These are phyloP conservation scores for Mortierella sp. DNA, from an alignment of 371 early-diverging fungal species.

Conservation along the genomic window DNA sequence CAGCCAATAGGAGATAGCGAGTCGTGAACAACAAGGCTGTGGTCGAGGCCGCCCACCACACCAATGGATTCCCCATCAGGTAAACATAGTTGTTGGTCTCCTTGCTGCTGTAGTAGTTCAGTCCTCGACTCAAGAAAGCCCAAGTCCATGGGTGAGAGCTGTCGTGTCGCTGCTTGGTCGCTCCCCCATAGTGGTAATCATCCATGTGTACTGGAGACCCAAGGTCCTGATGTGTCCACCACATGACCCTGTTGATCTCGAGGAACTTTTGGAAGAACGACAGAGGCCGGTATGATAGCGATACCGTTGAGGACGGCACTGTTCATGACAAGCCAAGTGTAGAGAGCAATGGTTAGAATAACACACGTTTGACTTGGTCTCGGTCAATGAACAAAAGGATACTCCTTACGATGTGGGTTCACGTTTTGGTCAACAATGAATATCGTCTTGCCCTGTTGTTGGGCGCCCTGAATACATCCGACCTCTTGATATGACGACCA, in stretches of 20 bases:
- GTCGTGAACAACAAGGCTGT: slow-evolving; percentile 68
- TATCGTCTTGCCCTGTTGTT: slow-evolving; percentile 36
- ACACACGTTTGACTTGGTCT: not conserved
- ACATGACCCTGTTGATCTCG: slow-evolving; percentile 92
- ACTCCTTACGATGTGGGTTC: slow-evolving; percentile 24
- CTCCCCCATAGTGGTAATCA: not conserved
- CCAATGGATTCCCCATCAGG: slow-evolving; percentile 94
- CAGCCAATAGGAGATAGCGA: slow-evolving; percentile 56
- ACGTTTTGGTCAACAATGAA: slow-evolving; percentile 40
- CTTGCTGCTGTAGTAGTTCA: slow-evolving; percentile 90
- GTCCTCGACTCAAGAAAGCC: slow-evolving; percentile 87
- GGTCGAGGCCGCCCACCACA: slow-evolving; percentile 86
- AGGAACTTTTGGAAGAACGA: slow-evolving; percentile 85
- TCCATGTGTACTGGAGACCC: slow-evolving; percentile 34
- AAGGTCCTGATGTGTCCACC: slow-evolving; percentile 87
- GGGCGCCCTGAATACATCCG: slow-evolving; percentile 30
- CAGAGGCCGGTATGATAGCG: slow-evolving; percentile 55
- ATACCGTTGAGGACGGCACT: slow-evolving; percentile 38
- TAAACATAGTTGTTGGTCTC: slow-evolving; percentile 85
- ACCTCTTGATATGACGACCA: slow-evolving; percentile 37
- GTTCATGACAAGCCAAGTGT: not conserved
- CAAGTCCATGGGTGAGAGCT: slow-evolving; percentile 82
- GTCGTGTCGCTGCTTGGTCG: slow-evolving; percentile 6
- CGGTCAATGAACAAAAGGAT: no score
- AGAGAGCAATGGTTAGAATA: not conserved